These are phyloP conservation scores for Penicillium antarcticum DNA, from an alignment of 495 filamentous ascomycete species.

Conservation along the genomic window DNA sequence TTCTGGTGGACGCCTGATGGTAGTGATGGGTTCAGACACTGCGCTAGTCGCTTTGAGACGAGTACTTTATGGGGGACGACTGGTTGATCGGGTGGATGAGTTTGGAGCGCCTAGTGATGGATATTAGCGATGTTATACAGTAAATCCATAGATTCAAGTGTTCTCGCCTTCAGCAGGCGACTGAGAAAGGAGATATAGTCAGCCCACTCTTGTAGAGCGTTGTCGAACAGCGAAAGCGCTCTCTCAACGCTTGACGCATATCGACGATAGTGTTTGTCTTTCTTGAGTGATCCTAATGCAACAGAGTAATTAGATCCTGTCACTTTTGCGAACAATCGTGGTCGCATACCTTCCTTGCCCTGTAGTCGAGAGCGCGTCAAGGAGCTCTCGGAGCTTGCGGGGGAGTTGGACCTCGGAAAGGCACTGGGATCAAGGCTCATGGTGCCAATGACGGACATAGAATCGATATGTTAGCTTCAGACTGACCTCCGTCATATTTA, in stretches of 20 bases:
- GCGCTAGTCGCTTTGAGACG: constrained; percentile 86
- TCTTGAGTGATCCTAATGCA: constrained; percentile 61
- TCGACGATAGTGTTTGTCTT: constrained; percentile 87
- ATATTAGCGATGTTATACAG: constrained; percentile 17
- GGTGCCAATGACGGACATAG: constrained; percentile 34
- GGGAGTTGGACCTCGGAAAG: constrained; percentile 65
- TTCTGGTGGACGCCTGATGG: constrained; percentile 99
- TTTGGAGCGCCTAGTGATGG: constrained; percentile 74
- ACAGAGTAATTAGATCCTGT: constrained; percentile 1
- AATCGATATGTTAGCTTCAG: constrained; percentile 18
- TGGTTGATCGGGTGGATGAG: constrained; percentile 66
- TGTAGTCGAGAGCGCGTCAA: constrained; percentile 59
- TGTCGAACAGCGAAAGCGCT: constrained; percentile 88
- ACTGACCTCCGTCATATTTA: constrained; percentile 39
- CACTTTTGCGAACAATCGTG: neutral
- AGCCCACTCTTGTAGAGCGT: constrained; percentile 93
- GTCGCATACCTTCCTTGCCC: constrained; percentile 47
- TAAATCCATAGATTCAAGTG: neutral
- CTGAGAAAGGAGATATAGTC: constrained; percentile 98
- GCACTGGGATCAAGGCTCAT: constrained; percentile 71
- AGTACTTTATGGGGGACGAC: constrained; percentile 78
- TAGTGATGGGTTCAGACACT: constrained; percentile 89
- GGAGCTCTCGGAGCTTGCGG: constrained; percentile 72
- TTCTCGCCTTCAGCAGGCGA: constrained; percentile 77
- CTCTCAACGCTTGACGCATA: constrained; percentile 88